These are phyloP conservation scores for Arthrobotrys musiformis DNA, from an alignment of 2,329 filamentous ascomycete genomes.

Conservation along the genomic window DNA sequence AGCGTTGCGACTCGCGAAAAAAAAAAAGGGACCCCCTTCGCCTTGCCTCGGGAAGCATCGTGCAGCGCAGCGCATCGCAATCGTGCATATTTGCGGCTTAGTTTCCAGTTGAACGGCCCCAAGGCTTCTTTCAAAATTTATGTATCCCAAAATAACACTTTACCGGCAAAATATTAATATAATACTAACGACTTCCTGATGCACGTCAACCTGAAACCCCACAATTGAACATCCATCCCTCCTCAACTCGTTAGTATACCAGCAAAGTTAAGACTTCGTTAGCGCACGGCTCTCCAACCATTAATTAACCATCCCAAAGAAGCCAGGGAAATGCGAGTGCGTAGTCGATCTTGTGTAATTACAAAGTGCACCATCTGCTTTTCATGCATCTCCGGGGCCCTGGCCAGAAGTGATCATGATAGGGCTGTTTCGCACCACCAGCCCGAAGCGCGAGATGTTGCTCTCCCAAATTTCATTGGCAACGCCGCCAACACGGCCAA, in stretches of 20 bases:
- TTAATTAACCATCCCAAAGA: neutral
- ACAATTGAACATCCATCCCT: neutral
- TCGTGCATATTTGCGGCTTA: slow-evolving; percentile 11
- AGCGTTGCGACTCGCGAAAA: slow-evolving; percentile 42
- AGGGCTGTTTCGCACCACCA: slow-evolving; percentile 42
- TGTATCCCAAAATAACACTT: slow-evolving; percentile 54
- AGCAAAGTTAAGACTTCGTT: slow-evolving; percentile 13
- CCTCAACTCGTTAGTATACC: neutral
- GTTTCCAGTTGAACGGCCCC: too few species aligned
- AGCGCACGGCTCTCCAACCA: slow-evolving; percentile 25
- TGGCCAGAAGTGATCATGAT: slow-evolving; percentile 14
- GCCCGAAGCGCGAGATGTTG: slow-evolving; percentile 45
- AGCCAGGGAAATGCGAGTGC: neutral
- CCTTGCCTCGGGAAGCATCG: slow-evolving; percentile 26
- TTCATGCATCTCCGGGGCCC: neutral
- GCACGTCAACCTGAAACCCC: slow-evolving; percentile 53
- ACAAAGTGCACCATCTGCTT: too few species aligned
- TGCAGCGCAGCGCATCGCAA: too few species aligned
- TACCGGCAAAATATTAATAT: too few species aligned
- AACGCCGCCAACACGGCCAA: slow-evolving; percentile 10
- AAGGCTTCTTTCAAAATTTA: slow-evolving; percentile 5
- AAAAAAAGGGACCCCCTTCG: too few species aligned
- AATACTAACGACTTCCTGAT: slow-evolving; percentile 28
- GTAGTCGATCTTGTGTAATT: too few species aligned
- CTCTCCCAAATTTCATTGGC: slow-evolving; percentile 50